Evolutionary conservation across 495 filamentous ascomycete genomes (phyloP).

Genomic region (Hypoxylon cercidicola): DNA sequence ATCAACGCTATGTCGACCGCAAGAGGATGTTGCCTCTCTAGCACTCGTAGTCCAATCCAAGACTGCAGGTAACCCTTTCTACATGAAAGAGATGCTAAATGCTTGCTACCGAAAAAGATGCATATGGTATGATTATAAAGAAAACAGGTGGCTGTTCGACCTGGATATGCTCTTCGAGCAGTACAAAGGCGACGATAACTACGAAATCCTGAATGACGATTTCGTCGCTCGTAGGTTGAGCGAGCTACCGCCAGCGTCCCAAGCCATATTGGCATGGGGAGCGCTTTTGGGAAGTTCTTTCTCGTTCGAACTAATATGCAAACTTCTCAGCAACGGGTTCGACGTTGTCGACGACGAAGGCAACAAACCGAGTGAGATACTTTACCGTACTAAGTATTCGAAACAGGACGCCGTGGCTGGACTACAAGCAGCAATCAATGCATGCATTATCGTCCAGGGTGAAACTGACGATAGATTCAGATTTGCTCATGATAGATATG

Average conservation of each 20-base stretch:
- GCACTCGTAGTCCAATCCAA: slow-evolving; percentile 84
- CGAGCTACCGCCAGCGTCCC: slow-evolving; percentile 75
- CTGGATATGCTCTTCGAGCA: slow-evolving; percentile 83
- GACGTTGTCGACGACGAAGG: slow-evolving; percentile 59
- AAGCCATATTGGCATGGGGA: slow-evolving; percentile 87
- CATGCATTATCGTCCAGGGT: slow-evolving; percentile 78
- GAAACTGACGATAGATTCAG: slow-evolving; percentile 79
- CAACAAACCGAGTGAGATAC: slow-evolving; percentile 30
- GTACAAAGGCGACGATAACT: slow-evolving; percentile 79
- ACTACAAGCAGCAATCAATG: slow-evolving; percentile 79
- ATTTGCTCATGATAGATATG: slow-evolving; percentile 85
- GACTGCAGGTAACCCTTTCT: slow-evolving; percentile 84
- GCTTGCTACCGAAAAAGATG: slow-evolving; percentile 85
- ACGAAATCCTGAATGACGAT: slow-evolving; percentile 78
- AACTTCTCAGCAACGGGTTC: slow-evolving; percentile 75
- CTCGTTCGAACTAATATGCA: slow-evolving; percentile 82
- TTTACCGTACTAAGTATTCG: slow-evolving; percentile 43
- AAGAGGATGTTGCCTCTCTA: slow-evolving; percentile 69
- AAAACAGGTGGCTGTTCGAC: slow-evolving; percentile 82
- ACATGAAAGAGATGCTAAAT: slow-evolving; percentile 89
- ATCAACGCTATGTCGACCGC: slow-evolving; percentile 71
- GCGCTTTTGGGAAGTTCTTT: slow-evolving; percentile 81
- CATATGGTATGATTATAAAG: slow-evolving; percentile 88
- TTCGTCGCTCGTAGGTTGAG: slow-evolving; percentile 81
- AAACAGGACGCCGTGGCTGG: slow-evolving; percentile 72